A percentile compares a stretch with the other conserved stretches of the same genome.
Conservation (phyloP, 352 stramenopile genomes). For the Discostella stelligera region DNA sequence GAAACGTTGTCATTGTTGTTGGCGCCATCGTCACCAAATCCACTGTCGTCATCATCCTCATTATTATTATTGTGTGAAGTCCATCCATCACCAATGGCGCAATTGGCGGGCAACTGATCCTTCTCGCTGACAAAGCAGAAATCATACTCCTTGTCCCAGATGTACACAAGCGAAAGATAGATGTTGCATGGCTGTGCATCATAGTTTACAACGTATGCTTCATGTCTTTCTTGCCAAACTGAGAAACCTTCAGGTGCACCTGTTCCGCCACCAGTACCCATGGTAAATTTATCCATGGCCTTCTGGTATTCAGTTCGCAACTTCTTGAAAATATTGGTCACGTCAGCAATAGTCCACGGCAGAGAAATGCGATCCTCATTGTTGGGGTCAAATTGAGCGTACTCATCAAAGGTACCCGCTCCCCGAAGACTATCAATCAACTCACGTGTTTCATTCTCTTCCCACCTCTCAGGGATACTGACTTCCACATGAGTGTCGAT, state of each 20-base stretch:
- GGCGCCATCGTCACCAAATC: not conserved
- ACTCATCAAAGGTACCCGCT: not conserved
- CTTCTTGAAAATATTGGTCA: not conserved
- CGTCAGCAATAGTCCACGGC: constrained; percentile 4
- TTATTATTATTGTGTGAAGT: not conserved
- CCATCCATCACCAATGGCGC: constrained; percentile 6
- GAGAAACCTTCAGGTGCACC: constrained; percentile 13
- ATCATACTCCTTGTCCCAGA: constrained; percentile 15
- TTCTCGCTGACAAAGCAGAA: constrained; percentile 5
- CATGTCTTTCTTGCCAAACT: constrained; percentile 6
- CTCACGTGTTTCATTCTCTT: not conserved
- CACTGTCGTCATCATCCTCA: constrained; percentile 1
- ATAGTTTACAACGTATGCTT: constrained; percentile 1
- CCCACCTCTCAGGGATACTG: not conserved
- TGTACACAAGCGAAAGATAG: constrained; percentile 19
- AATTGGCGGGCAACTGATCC: not conserved
- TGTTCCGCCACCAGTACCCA: constrained; percentile 7
- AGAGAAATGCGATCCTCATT: constrained; percentile 8
- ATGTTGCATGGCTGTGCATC: not conserved
- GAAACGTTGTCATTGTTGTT: not conserved
- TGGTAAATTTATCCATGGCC: not conserved
- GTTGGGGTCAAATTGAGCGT: constrained; percentile 10
- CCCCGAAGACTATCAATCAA: not conserved
- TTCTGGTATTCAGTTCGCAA: not conserved
- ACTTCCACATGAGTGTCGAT: not conserved